Percentiles rank a stretch among this genome's conserved stretches.
These are phyloP conservation scores for Candida nonsorbophila DNA, from an alignment of 805 yeast genomes.

Conservation along the genomic window DNA sequence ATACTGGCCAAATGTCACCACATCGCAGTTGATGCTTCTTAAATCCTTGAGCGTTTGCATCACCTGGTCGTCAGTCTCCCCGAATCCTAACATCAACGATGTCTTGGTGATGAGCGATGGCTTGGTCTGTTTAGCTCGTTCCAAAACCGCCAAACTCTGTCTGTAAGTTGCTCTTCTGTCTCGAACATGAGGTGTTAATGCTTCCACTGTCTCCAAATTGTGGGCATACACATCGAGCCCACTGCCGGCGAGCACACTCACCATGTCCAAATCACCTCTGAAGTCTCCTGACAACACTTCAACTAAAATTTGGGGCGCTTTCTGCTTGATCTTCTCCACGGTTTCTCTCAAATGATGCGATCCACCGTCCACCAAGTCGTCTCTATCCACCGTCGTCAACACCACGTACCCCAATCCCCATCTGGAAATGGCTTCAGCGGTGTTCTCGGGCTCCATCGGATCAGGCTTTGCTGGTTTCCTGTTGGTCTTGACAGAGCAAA, in stretches of 20 bases:
- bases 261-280: conserved; percentile 82
- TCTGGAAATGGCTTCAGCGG: conserved; percentile 93
- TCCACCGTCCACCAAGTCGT: conserved; percentile 91
- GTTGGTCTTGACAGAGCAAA: conserved; percentile 93
- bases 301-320: conserved; percentile 86
- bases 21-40: conserved; percentile 76
- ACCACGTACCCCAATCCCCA: conserved; percentile 99
- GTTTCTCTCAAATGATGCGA: conserved; percentile 87
- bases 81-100: conserved; percentile 93
- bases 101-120: conserved; percentile 85
- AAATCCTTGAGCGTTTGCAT: conserved; percentile 70
- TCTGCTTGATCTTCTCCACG: conserved; percentile 73
- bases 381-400: conserved; percentile 95
- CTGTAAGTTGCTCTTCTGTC: conserved; percentile 95
- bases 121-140: conserved; percentile 72
- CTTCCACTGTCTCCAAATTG: conserved; percentile 95
- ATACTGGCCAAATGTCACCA: conserved; percentile 97
- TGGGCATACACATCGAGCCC: conserved; percentile 97
- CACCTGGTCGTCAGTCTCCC: conserved; percentile 91
- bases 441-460: conserved; percentile 95
- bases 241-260: conserved; percentile 69
- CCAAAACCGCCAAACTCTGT: conserved; percentile 75
- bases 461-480: conserved; percentile 85
- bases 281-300: conserved; percentile 96
- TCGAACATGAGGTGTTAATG: conserved; percentile 86